Evolutionary conservation across 768 basidiomycete species (phyloP).

Genomic region (Leccinum uliginosum): DNA sequence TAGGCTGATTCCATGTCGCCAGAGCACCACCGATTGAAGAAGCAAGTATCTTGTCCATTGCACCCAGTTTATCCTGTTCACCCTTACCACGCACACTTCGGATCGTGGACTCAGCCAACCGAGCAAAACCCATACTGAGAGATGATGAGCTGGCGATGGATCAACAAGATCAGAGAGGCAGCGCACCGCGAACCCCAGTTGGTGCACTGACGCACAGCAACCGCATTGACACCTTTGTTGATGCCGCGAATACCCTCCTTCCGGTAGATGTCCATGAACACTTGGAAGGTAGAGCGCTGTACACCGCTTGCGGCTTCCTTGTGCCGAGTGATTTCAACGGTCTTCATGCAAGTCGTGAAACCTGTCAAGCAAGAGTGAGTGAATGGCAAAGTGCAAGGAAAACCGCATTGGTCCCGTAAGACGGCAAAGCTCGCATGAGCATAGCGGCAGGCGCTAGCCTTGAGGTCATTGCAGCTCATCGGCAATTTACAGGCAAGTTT

Average conservation of each 20-base stretch:
- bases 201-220: conserved; percentile 87
- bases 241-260: conserved; percentile 92
- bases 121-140: conserved; percentile 90
- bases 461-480: conserved; percentile 12
- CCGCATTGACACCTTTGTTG: conserved; percentile 98
- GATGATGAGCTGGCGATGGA: conserved; percentile 4
- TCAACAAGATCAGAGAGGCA: background rate
- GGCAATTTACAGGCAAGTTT: conserved; percentile 1
- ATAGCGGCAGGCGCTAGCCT: conserved; percentile 20
- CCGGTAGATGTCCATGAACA: conserved; percentile 93
- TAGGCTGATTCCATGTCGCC: conserved; percentile 99
- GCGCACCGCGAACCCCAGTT: conserved; percentile 89
- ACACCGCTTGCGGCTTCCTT: conserved; percentile 84
- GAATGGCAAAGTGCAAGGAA: background rate
- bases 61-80: conserved; percentile 68
- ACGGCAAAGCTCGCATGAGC: conserved; percentile 10
- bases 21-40: conserved; percentile 91
- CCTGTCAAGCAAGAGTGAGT: conserved; percentile 43
- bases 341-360: conserved; percentile 99
- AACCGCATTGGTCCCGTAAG: conserved; percentile 8
- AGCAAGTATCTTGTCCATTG: conserved; percentile 82
- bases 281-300: conserved; percentile 89
- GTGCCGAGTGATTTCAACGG: conserved; percentile 93
- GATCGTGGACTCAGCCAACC: conserved; percentile 81
- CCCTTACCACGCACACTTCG: conserved; percentile 73